Percentiles rank a stretch among this genome's conserved stretches.
Evolutionary conservation across 495 filamentous ascomycete genomes (phyloP).

Genomic region (Talaromyces thailandensis): DNA sequence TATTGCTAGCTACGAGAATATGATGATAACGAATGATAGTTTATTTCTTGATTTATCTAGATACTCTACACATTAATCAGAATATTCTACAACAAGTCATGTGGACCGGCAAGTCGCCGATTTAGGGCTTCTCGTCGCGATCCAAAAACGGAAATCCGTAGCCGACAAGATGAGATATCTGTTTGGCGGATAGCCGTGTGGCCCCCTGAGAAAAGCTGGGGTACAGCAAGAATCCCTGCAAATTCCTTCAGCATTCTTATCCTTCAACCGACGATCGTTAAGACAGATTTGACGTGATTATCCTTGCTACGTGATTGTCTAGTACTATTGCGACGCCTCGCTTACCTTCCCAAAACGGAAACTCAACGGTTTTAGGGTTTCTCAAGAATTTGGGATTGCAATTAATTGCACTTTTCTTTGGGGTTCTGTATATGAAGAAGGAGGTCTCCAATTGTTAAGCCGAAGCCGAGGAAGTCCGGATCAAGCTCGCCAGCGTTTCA

Average conservation of each 20-base stretch:
- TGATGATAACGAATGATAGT: neutral
- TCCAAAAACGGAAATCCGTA: constrained; percentile 1
- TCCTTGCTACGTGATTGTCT: neutral
- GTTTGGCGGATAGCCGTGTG: neutral
- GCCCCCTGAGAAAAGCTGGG: neutral
- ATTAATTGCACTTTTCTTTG: neutral
- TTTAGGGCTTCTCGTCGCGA: neutral
- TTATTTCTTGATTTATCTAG: neutral
- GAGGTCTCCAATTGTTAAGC: constrained; percentile 41
- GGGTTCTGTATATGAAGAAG: constrained; percentile 12
- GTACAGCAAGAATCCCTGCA: neutral
- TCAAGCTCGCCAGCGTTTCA: constrained; percentile 57
- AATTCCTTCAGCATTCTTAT: neutral
- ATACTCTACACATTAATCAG: neutral
- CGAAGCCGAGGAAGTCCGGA: constrained; percentile 59
- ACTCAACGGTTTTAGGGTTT: neutral
- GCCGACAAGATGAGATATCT: neutral
- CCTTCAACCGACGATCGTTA: neutral
- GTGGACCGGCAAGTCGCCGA: neutral
- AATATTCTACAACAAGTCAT: neutral
- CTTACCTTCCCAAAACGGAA: neutral
- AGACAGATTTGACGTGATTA: neutral
- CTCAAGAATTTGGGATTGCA: neutral
- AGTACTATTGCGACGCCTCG: neutral
- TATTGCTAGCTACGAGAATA: neutral